phyloP scores from a whole-genome alignment of 768 basidiomycete species.

The Phaeotremella skinneri region DNA sequence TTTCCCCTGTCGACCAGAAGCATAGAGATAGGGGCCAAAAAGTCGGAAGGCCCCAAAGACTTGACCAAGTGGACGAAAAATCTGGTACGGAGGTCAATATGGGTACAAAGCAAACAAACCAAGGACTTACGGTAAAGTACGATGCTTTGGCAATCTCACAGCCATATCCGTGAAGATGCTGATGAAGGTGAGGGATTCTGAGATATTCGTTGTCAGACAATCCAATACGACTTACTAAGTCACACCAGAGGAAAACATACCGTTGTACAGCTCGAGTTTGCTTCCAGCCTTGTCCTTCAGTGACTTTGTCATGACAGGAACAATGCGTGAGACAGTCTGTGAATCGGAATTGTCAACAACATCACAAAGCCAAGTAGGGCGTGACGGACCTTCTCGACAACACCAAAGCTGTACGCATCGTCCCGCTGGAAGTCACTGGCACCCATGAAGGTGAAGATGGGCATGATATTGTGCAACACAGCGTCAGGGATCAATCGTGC shows the following conservation, averaged over 20 bases:
- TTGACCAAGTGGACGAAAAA: constrained; percentile 87
- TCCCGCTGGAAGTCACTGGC: constrained; percentile 97
- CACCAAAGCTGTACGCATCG: constrained; percentile 89
- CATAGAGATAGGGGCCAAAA: constrained; percentile 77
- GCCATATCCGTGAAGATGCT: constrained; percentile 91
- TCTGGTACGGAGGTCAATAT: constrained; percentile 52
- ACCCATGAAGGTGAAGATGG: constrained; percentile 98
- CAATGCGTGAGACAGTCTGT: constrained; percentile 87
- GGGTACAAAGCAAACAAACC: neutral
- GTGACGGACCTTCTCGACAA: constrained; percentile 75
- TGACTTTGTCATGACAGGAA: constrained; percentile 86
- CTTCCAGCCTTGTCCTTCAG: constrained; percentile 62
- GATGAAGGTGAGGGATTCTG: constrained; percentile 71
- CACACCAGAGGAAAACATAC: constrained; percentile 51
- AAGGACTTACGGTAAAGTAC: constrained; percentile 71
- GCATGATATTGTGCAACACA: constrained; percentile 92
- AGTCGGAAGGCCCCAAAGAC: constrained; percentile 73
- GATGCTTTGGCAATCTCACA: constrained; percentile 85
- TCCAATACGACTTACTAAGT: neutral
- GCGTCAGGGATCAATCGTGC: constrained; percentile 83
- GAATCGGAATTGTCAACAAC: neutral
- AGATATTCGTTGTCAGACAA: neutral
- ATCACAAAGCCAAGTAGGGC: neutral
- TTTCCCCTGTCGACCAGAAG: constrained; percentile 76
- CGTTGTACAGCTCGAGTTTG: constrained; percentile 61